These are phyloP conservation scores for Hypoxylon sp. DNA, from an alignment of 2,329 filamentous ascomycete genomes.

Conservation along the genomic window DNA sequence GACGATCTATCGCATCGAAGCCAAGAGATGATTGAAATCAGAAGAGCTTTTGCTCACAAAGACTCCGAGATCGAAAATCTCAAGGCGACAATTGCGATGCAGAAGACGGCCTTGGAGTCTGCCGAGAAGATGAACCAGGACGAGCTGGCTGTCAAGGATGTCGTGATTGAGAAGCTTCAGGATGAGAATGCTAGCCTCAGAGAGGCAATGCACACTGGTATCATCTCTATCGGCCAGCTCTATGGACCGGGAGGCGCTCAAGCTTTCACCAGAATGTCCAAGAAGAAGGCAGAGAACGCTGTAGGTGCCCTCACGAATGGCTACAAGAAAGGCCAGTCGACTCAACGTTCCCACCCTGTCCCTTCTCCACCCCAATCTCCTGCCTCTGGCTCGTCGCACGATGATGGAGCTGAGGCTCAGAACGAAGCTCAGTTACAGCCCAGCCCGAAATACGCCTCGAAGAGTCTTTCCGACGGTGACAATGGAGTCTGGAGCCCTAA, in stretches of 20 bases:
- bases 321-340: not conserved
- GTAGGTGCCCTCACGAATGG: not conserved
- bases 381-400: too few species aligned
- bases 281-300: not conserved
- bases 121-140: not conserved
- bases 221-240: slow-evolving; percentile 9
- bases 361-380: too few species aligned
- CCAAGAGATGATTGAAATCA: slow-evolving; percentile 12
- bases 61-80: slow-evolving; percentile 9
- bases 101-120: not conserved
- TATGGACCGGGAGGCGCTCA: slow-evolving; percentile 12
- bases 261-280: slow-evolving; percentile 6
- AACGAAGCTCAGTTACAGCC: not conserved
- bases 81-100: not conserved
- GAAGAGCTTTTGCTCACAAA: slow-evolving; percentile 4
- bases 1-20: slow-evolving; percentile 11
- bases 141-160: slow-evolving; percentile 1
- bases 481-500: too few species aligned
- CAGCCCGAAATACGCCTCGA: too few species aligned
- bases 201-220: slow-evolving; percentile 15
- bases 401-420: not conserved
- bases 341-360: not conserved
- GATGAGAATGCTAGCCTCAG: slow-evolving; percentile 11
- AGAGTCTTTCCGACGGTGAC: too few species aligned
- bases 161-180: slow-evolving; percentile 2